These are phyloP conservation scores for Echinochloa phyllopogon DNA, from an alignment of 176 grass and related monocot species.

Conservation along the genomic window DNA sequence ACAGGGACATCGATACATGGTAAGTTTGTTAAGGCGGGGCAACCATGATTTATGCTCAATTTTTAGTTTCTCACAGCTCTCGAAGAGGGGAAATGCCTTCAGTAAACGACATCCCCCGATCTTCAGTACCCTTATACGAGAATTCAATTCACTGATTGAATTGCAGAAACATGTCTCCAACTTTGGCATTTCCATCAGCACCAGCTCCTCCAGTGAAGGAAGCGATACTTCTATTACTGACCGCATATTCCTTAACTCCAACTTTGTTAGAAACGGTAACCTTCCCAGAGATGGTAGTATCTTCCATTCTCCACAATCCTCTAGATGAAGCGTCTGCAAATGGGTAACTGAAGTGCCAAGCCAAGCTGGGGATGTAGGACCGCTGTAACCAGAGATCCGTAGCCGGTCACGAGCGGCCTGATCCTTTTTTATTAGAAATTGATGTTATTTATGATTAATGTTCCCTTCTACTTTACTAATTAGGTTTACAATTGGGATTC, in stretches of 20 bases:
- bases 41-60: conserved; percentile 16
- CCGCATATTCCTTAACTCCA: not conserved
- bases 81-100: conserved; percentile 25
- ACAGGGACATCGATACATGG: not conserved
- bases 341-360: conserved; percentile 3
- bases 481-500: too few species aligned
- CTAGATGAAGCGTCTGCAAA: conserved; percentile 41
- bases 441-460: too few species aligned
- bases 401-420: too few species aligned
- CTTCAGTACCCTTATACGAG: conserved; percentile 17
- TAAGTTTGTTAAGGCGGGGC: not conserved
- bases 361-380: conserved; percentile 30
- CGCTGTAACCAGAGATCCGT: conserved; percentile 16
- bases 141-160: not conserved
- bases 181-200: conserved; percentile 1
- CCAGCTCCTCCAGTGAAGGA: conserved; percentile 39
- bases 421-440: too few species aligned
- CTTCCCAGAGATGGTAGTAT: conserved; percentile 8
- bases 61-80: not conserved
- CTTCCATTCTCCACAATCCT: conserved; percentile 25
- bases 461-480: too few species aligned
- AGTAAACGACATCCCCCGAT: not conserved
- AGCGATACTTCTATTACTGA: not conserved
- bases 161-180: conserved; percentile 24
- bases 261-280: conserved; percentile 11